phyloP scores from a whole-genome alignment of 2,329 filamentous ascomycete species.

The Epichloe bromicola region DNA sequence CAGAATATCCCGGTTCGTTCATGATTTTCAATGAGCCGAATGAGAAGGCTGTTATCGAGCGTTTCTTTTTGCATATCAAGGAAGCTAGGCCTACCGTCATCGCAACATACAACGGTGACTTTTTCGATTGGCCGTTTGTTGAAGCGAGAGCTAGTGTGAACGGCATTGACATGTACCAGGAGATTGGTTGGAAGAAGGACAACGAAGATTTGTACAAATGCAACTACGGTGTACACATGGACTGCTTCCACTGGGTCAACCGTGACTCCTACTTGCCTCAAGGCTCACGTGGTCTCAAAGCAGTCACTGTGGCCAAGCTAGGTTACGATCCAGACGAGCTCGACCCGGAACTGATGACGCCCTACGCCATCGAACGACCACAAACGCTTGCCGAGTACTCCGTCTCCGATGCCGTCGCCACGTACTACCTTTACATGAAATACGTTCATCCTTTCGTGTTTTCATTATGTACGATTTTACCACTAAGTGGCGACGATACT shows the following conservation, averaged over 20 bases:
- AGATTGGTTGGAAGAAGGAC: conserved; percentile 94
- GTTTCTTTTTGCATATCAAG: conserved; percentile 93
- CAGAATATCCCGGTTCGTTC: conserved; percentile 89
- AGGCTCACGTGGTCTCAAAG: conserved; percentile 92
- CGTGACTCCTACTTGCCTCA: conserved; percentile 96
- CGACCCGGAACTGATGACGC: conserved; percentile 94
- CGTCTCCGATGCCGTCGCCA: conserved; percentile 95
- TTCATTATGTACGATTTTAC: conserved; percentile 92
- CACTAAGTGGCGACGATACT: conserved; percentile 82
- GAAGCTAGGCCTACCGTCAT: conserved; percentile 91
- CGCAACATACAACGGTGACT: conserved; percentile 99
- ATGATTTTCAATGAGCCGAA: conserved; percentile 98
- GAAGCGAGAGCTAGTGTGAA: conserved; percentile 85
- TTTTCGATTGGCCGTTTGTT: conserved; percentile 99
- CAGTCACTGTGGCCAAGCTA: conserved; percentile 92
- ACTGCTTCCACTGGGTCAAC: conserved; percentile 98
- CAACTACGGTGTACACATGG: conserved; percentile 94
- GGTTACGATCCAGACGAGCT: conserved; percentile 97
- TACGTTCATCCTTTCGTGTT: conserved; percentile 99
- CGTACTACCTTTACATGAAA: conserved; percentile 99
- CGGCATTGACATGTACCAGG: conserved; percentile 97
- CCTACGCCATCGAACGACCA: conserved; percentile 75
- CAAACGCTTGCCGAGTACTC: conserved; percentile 96
- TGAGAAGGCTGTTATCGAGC: conserved; percentile 74
- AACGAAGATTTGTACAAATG: conserved; percentile 94